Evolutionary conservation across 1,284 basidiomycete species (phyloP), one percentile per base, ranked within the genome.

Genomic region (Pseudozyma pruni): DNA sequence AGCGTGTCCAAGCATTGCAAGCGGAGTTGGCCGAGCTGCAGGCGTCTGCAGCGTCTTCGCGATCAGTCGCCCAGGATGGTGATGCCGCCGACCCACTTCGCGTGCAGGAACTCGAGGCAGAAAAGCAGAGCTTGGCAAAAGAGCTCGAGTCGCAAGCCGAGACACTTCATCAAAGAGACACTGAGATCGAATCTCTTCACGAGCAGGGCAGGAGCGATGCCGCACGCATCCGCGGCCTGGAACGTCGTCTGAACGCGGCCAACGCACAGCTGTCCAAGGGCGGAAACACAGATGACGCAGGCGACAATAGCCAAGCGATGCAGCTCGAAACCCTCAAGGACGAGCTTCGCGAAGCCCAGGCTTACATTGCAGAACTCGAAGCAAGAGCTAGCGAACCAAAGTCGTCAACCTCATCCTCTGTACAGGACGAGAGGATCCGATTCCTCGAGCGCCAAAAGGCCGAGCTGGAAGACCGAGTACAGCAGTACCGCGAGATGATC

Each of bases 401-500:
- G 35, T 31, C 49, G 5, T 48, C 54, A 8, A 43, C 29, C 0
- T 42, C 51, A 9, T 48, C 40, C 5, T 49, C 57, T 11, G 19
- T 50, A 27, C 55, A 60, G 8, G 48, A 72, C n/a, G 58, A 67
- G 34, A 46, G 35, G 22, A 52, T 67, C 32, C 42, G 35, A 13
- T 48, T 59, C 41, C 58, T 72, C 20, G 48, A 58, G 33, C 47
- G 49, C 3, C 62, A 67, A 16, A 72, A 72, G 39, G 42, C 44
- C 41, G 63, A 67, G 46, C 63, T 72, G 3, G 62, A 72, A 27
- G 50, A 63, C 29, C 51, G 69, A 2, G 59, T 72, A 4, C 55
- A 59, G 29, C 63, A 72, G 38, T 72, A 72, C 34, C 69, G 69
- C 37, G 55, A 71, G 47, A 58, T 71, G 57, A 71, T 71, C 60